Base-by-base conservation (phyloP, 805 yeast genomes). In the Candida boleticola region DNA sequence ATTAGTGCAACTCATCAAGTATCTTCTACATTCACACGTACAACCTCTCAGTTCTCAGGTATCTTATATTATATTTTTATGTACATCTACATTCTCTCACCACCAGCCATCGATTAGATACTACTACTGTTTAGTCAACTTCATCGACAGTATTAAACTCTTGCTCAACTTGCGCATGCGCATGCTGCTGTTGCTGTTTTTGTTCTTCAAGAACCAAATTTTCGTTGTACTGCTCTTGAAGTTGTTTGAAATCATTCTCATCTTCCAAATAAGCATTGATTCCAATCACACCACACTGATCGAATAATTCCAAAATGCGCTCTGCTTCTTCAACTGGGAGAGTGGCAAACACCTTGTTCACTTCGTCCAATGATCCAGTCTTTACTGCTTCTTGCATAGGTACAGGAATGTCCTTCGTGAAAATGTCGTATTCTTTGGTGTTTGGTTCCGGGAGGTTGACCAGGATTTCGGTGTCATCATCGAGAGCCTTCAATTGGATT, bases 401-500 rank as follows among this genome's bases (percentile, higher is more conserved):
- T 11, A 62, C 59, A 0, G 89, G 83, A 41, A 86, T 64, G 42
- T 74, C 64, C 16, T 76, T 63, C 25, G 57, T 51, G 59, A 89
- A 86, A 3, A 74, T 64, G 42, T 77, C 76, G 56, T 76, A 82
- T 40, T 77, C 79, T 3, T 74, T 64, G 3, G 76, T 73, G n/a
- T 76, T 76, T 40, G 65, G 64, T 46, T 70, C 64, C 5, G 97
- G 97, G 13, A 87, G 64, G 44, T 73, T 76, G 11, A 92, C 88
- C 37, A 79, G 73, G 34, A 92, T 71, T 60, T 84, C 82, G 1
- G 89, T 79, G 44, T 82, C 75, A 32, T 93, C 96, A 62, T 92
- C 98, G 44, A 90, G 75, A 0, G 96, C 80, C 57, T 86, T 86
- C 57, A 92, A 72, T 65, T 92, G 99, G 50, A 92, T 89, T 46